phyloP scores from a whole-genome alignment of 805 yeast species.

The Starmera quercuum region DNA sequence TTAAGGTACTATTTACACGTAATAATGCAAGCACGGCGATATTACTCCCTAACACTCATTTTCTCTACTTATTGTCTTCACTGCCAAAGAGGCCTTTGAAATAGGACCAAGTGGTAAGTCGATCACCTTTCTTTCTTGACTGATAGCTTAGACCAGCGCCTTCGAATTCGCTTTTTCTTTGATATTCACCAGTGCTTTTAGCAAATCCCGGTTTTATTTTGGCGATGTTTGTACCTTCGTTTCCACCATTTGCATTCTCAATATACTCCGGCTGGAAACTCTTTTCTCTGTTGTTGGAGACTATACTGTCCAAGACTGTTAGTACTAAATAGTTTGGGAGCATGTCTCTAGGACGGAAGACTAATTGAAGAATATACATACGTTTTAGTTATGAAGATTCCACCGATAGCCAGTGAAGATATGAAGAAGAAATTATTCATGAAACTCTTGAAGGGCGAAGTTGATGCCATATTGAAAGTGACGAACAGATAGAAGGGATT shows the following conservation, averaged over 20 bases:
- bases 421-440: constrained; percentile 17
- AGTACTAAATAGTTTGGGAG: background rate
- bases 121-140: constrained; percentile 53
- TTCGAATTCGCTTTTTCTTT: constrained; percentile 56
- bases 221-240: constrained; percentile 20
- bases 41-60: too few species aligned
- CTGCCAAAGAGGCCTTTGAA: too few species aligned
- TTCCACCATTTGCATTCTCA: constrained; percentile 5
- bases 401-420: constrained; percentile 19
- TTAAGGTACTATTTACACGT: too few species aligned
- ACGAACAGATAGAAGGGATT: too few species aligned
- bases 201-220: constrained; percentile 52
- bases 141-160: constrained; percentile 59
- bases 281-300: constrained; percentile 27
- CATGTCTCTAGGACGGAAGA: too few species aligned
- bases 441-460: constrained; percentile 11
- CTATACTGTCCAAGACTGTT: constrained; percentile 15
- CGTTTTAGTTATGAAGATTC: constrained; percentile 21
- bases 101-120: constrained; percentile 17
- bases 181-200: constrained; percentile 24
- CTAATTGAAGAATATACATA: constrained; percentile 13
- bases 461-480: too few species aligned
- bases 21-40: too few species aligned
- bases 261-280: constrained; percentile 25
- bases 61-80: too few species aligned